phyloP scores from a whole-genome alignment of 345 rosid species.

The Trapa bicornis region DNA sequence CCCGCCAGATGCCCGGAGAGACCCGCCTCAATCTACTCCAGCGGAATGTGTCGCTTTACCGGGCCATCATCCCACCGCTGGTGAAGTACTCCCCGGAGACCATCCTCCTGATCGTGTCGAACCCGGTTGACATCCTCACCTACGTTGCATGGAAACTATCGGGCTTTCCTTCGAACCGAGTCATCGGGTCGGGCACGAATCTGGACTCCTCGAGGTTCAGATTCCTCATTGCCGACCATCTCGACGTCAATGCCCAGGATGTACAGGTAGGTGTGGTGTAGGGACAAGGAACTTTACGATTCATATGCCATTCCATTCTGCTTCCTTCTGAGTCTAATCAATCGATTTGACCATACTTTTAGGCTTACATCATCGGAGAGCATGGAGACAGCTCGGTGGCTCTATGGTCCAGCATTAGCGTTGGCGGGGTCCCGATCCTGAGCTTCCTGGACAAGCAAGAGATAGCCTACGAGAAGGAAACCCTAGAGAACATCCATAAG shows the following conservation, averaged over 20 bases:
- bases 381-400: constrained; percentile 98
- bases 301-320: too few relatives aligned
- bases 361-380: constrained; percentile 88
- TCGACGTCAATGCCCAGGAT: constrained; percentile 90
- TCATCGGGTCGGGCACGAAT: constrained; percentile 90
- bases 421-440: constrained; percentile 80
- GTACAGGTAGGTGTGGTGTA: constrained; percentile 48
- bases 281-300: too few relatives aligned
- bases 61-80: constrained; percentile 65
- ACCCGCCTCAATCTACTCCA: constrained; percentile 73
- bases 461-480: constrained; percentile 67
- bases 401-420: constrained; percentile 87
- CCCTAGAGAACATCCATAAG: constrained; percentile 66
- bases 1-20: constrained; percentile 72
- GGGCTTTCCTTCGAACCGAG: constrained; percentile 66
- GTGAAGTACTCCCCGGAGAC: constrained; percentile 59
- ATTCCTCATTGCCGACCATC: constrained; percentile 83
- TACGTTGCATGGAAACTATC: constrained; percentile 88
- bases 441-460: constrained; percentile 65
- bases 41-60: constrained; percentile 60
- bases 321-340: too few relatives aligned
- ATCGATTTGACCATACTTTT: too few relatives aligned
- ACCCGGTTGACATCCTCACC: constrained; percentile 79
- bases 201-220: constrained; percentile 81
- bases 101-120: constrained; percentile 72